phyloP scores from a whole-genome alignment of 148 eudicot species.

The Spergularia bocconei region DNA sequence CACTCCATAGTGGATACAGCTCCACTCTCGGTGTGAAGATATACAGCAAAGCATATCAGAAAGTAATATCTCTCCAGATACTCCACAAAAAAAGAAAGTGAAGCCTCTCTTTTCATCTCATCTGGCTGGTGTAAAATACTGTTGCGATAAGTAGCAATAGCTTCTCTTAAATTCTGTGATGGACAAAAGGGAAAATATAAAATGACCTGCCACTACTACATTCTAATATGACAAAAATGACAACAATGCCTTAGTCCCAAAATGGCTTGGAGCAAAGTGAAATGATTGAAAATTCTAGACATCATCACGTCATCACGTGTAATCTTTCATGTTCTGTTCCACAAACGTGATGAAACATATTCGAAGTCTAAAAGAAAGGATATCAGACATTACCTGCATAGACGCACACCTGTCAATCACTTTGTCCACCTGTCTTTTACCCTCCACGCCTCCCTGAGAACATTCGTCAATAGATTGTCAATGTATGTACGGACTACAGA shows the following conservation, averaged over 20 bases:
- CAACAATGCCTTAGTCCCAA: no score
- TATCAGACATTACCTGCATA: constrained; percentile 71
- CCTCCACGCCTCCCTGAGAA: constrained; percentile 95
- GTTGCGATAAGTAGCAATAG: constrained; percentile 84
- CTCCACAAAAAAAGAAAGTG: constrained; percentile 91
- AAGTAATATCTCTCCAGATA: constrained; percentile 96
- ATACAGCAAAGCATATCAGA: constrained; percentile 91
- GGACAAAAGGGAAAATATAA: background rate
- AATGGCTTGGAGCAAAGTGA: no score
- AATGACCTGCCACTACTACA: background rate
- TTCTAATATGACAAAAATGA: no score
- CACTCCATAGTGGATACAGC: constrained; percentile 44
- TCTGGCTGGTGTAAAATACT: constrained; percentile 84
- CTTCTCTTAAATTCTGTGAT: constrained; percentile 91
- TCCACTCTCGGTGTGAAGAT: constrained; percentile 83
- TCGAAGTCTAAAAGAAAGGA: constrained; percentile 1
- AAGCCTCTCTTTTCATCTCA: constrained; percentile 93
- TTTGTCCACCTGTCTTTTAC: constrained; percentile 89
- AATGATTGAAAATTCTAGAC: no score
- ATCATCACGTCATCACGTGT: no score
- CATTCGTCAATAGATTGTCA: constrained; percentile 25
- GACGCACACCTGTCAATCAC: constrained; percentile 93
- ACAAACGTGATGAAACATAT: background rate
- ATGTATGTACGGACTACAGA: background rate
- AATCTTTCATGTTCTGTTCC: no score